Percentiles rank a stretch among this genome's conserved stretches.
These are phyloP conservation scores for Ailanthus altissimus DNA, from an alignment of 345 rosid genomes.

Conservation along the genomic window DNA sequence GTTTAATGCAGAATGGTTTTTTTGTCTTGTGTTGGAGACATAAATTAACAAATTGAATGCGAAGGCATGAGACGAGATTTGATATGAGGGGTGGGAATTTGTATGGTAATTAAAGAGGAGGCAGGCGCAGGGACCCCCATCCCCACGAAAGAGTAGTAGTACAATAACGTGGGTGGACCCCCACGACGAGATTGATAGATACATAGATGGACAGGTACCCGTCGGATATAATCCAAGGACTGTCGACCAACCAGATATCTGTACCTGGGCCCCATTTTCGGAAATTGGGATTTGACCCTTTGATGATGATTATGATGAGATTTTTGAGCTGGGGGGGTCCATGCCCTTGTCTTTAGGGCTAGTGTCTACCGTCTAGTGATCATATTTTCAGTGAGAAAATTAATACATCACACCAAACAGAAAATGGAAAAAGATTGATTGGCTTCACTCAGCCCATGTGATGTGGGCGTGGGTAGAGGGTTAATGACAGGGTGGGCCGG, in stretches of 20 bases:
- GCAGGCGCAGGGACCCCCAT: neutral
- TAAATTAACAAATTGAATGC: slow-evolving; percentile 34
- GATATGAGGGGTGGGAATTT: neutral
- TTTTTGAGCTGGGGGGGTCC: slow-evolving; percentile 6
- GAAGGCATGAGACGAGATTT: slow-evolving; percentile 7
- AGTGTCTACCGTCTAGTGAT: too few relatives aligned
- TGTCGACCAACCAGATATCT: slow-evolving; percentile 30
- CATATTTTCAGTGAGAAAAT: neutral
- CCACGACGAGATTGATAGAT: slow-evolving; percentile 4
- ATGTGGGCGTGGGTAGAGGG: neutral
- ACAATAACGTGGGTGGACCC: slow-evolving; percentile 17
- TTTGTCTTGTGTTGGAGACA: slow-evolving; percentile 39
- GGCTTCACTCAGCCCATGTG: neutral
- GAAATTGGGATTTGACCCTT: slow-evolving; percentile 9
- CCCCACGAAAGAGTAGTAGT: neutral
- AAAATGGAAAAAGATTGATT: neutral
- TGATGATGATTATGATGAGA: neutral
- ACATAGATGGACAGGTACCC: slow-evolving; percentile 30
- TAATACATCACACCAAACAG: neutral
- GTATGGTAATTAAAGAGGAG: neutral
- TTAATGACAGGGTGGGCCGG: neutral
- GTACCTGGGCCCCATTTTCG: slow-evolving; percentile 13
- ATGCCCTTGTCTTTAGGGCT: neutral
- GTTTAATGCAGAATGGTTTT: slow-evolving; percentile 26
- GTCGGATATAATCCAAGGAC: slow-evolving; percentile 37